Base-by-base conservation (phyloP, 2,329 filamentous ascomycete genomes). In the Fusarium decemcellulare region DNA sequence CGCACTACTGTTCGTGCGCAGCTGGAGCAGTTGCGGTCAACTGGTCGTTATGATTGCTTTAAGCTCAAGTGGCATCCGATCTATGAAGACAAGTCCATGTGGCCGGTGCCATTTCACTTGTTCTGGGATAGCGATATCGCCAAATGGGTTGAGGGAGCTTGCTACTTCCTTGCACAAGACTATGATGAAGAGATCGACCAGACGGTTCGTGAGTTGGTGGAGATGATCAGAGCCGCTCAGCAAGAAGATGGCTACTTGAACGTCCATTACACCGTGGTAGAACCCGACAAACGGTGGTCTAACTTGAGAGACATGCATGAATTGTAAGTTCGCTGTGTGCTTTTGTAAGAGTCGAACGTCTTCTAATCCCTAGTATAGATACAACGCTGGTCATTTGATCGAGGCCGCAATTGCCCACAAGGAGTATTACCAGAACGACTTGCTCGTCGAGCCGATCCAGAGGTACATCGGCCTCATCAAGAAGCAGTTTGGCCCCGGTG, bases 251-350 rank as follows among this genome's bases (percentile, higher is more conserved):
- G 89, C 1, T 91, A 91, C 71, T 73, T 91, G 23, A 91, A 91
- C 71, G 85, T 90, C 8, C 88, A 91, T 71, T 91, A 86, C 65
- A 89, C 86, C 0, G 85, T 91, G 0, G 85, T 89, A 2, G 86
- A 87, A 44, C 87, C 86, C 0, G 81, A 78, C 0, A 84, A 85
- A 54, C 76, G 88, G 9, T 91, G 87, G 79, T 83, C 85, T 0
- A 90, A 91, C 68, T 66, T 91, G 8, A 77, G 87, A 50, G 89
- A 91, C 74, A 83, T 89, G 78, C 88, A 91, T 77, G 88, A 90
- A 75, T 74, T 91, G 82, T 88, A 77, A 77, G 81, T 76, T n/a
- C 7, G 9, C 53, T 23, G 10, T 30, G 9, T 51, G n/a, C 1
- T 27, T 29, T 8, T 27, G 11, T 32, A 29, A 10, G 12, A 14